Conservation (phyloP, 108 stramenopile species). For the Fistulifera solaris region DNA sequence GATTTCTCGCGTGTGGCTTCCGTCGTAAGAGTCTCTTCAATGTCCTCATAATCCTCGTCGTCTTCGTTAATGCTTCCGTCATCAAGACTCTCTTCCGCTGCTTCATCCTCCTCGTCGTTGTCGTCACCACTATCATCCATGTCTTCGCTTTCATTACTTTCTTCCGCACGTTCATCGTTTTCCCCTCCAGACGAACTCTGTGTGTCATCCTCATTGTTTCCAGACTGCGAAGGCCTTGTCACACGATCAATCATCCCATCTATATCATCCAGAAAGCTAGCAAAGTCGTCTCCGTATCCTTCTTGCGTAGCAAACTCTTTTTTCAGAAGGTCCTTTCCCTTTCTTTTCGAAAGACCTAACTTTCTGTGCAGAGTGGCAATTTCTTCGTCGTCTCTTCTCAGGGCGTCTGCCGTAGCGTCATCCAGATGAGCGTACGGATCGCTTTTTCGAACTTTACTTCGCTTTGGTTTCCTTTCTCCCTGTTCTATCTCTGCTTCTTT, state of each 20-base stretch:
- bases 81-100: conserved; percentile 7
- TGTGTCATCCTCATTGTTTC: not conserved
- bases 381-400: conserved; percentile 71
- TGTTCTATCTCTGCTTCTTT: conserved; percentile 2
- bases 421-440: conserved; percentile 37
- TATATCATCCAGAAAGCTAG: conserved; percentile 67
- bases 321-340: conserved; percentile 37
- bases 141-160: not conserved
- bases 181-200: conserved; percentile 11
- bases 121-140: not conserved
- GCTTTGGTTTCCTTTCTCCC: not conserved
- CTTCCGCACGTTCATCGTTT: conserved; percentile 14
- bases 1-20: not conserved
- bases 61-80: conserved; percentile 2
- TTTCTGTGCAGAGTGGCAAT: conserved; percentile 69
- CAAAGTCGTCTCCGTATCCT: conserved; percentile 83
- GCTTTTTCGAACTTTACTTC: not conserved
- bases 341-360: conserved; percentile 34
- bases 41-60: not conserved
- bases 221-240: not conserved
- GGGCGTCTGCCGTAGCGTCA: conserved; percentile 46
- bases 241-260: conserved; percentile 39
- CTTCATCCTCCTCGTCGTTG: conserved; percentile 10
- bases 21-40: not conserved
- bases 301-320: conserved; percentile 74